These are phyloP conservation scores for Penicillium sclerotiorum DNA, from an alignment of 2,329 filamentous ascomycete species.

Conservation along the genomic window DNA sequence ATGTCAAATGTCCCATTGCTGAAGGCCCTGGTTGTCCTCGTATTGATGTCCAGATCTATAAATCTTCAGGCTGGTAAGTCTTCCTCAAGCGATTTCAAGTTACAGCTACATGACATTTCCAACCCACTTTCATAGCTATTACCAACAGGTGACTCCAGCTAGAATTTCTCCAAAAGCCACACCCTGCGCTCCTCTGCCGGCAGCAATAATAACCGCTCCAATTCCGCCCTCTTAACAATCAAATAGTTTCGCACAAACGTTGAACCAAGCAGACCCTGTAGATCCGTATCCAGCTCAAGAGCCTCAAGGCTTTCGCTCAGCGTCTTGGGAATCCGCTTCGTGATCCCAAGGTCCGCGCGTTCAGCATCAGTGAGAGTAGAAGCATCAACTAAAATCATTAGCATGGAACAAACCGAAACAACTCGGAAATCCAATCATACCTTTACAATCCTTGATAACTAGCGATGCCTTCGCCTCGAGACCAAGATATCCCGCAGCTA, in stretches of 20 bases:
- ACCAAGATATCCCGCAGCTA: slow-evolving; percentile 63
- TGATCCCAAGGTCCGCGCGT: slow-evolving; percentile 41
- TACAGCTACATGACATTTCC: too few relatives aligned
- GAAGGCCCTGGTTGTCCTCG: too few relatives aligned
- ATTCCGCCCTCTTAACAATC: slow-evolving; percentile 39
- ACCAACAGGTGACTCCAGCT: not conserved
- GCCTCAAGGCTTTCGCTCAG: slow-evolving; percentile 38
- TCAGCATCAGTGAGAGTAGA: slow-evolving; percentile 32
- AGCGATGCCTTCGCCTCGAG: slow-evolving; percentile 39
- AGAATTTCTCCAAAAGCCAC: slow-evolving; percentile 46
- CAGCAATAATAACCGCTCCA: slow-evolving; percentile 34
- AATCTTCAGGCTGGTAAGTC: too few relatives aligned
- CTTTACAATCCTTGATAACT: slow-evolving; percentile 35
- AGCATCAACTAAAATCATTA: slow-evolving; percentile 34
- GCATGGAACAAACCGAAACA: not conserved
- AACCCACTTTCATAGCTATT: too few relatives aligned
- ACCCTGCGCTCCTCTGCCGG: slow-evolving; percentile 32
- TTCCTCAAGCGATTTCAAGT: not conserved
- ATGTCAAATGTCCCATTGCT: too few relatives aligned
- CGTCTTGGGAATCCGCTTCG: slow-evolving; percentile 36
- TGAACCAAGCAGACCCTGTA: slow-evolving; percentile 34
- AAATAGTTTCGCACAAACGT: slow-evolving; percentile 31
- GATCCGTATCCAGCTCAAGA: slow-evolving; percentile 31
- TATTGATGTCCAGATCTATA: too few relatives aligned
- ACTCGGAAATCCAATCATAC: slow-evolving; percentile 21